These are phyloP conservation scores for Sporisorium reilianum DNA, from an alignment of 1,284 basidiomycete species.

Conservation along the genomic window DNA sequence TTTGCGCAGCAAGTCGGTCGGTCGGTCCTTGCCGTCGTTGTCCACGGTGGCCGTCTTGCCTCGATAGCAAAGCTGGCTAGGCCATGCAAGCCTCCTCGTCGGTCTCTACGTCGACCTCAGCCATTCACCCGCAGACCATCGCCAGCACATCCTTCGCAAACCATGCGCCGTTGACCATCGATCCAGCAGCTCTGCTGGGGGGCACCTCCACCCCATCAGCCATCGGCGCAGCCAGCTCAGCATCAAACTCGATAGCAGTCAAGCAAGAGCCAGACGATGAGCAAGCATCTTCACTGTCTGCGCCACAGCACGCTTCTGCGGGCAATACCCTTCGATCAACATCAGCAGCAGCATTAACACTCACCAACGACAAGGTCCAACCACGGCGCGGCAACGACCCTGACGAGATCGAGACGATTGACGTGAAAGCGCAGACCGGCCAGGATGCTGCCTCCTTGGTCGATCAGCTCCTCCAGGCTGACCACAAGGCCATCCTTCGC, in stretches of 20 bases:
- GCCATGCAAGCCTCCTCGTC: constrained; percentile 43
- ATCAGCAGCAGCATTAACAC: constrained; percentile 4
- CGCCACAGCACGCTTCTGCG: not conserved
- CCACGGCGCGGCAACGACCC: not conserved
- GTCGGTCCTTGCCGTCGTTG: constrained; percentile 1
- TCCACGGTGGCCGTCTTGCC: not conserved
- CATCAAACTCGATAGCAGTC: constrained; percentile 21
- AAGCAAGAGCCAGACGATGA: constrained; percentile 46
- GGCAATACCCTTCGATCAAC: not conserved
- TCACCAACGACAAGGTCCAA: not conserved
- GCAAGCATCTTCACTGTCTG: not conserved
- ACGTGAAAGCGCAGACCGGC: constrained; percentile 3
- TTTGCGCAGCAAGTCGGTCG: not conserved
- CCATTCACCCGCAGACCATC: not conserved
- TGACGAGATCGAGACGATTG: not conserved
- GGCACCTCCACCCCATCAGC: not conserved
- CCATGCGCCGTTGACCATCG: constrained; percentile 39
- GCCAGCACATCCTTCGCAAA: constrained; percentile 6
- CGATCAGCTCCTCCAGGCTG: constrained; percentile 22
- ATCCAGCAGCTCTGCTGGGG: constrained; percentile 30
- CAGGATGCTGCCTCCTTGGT: constrained; percentile 15
- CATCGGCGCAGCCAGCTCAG: constrained; percentile 1
- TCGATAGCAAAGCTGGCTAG: constrained; percentile 6
- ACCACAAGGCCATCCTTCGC: constrained; percentile 54
- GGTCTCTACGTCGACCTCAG: constrained; percentile 19